Percentiles rank a stretch among this genome's conserved stretches.
Conservation (phyloP, 2,329 filamentous ascomycete genomes). For the Paecilomyces variotii region DNA sequence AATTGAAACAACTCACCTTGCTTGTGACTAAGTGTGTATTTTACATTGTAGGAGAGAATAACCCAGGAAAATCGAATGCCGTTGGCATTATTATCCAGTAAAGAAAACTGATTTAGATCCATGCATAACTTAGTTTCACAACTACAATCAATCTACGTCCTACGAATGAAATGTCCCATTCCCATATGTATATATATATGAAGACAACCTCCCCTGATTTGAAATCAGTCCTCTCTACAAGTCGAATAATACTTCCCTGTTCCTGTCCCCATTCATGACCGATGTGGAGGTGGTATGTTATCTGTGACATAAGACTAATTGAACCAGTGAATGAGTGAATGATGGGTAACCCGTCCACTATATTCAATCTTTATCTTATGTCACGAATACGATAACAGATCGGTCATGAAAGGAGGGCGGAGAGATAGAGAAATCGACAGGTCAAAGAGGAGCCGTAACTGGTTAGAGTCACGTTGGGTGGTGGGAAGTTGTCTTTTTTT, state of each 20-base stretch:
- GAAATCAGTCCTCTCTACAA: neutral
- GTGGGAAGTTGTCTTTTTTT: neutral
- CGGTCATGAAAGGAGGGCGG: neutral
- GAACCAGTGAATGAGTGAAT: too few species aligned
- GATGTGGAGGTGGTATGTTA: neutral
- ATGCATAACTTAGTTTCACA: too few species aligned
- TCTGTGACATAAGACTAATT: neutral
- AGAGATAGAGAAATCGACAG: neutral
- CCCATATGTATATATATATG: neutral
- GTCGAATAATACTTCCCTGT: neutral
- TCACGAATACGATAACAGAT: neutral
- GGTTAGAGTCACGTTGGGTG: neutral
- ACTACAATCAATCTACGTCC: neutral
- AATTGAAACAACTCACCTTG: neutral
- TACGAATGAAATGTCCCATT: neutral
- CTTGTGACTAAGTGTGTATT: neutral
- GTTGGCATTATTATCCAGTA: too few species aligned
- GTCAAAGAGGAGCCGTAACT: neutral
- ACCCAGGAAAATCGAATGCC: too few species aligned
- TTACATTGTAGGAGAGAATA: too few species aligned
- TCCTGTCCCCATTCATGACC: neutral
- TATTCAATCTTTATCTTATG: neutral
- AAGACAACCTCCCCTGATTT: neutral
- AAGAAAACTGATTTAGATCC: too few species aligned
- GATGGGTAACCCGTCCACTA: neutral